phyloP scores from a whole-genome alignment of 1,284 basidiomycete species.

The Moesziomyces sp. region DNA sequence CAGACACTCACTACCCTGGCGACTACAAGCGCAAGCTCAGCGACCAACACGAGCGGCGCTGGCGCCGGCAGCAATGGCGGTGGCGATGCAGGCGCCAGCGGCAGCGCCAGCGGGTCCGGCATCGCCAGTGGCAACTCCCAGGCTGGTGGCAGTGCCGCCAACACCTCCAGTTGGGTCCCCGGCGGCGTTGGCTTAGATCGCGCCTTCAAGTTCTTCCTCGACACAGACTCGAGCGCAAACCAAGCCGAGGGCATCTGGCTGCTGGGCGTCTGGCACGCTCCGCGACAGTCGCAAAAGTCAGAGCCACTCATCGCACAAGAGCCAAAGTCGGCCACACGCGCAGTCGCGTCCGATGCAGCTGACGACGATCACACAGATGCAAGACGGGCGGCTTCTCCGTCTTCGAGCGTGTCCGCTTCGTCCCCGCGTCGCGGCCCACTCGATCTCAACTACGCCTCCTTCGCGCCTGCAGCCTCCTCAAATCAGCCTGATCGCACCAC shows the following conservation, averaged over 20 bases:
- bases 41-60: conserved; percentile 3
- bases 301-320: not conserved
- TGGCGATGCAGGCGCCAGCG: not conserved
- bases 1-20: no score
- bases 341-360: conserved; percentile 6
- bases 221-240: conserved; percentile 26
- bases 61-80: conserved; percentile 3
- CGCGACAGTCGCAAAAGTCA: conserved; percentile 13
- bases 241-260: conserved; percentile 59
- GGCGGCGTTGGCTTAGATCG: conserved; percentile 51
- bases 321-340: not conserved
- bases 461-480: conserved; percentile 14
- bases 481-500: conserved; percentile 12
- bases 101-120: conserved; percentile 1
- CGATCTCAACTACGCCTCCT: conserved; percentile 20
- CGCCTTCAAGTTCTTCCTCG: conserved; percentile 60
- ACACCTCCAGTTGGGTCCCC: conserved; percentile 25
- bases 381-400: conserved; percentile 18
- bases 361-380: conserved; percentile 3
- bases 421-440: conserved; percentile 18
- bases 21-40: not conserved
- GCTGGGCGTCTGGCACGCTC: conserved; percentile 59
- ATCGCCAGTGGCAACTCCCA: not conserved
- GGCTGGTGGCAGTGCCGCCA: conserved; percentile 2
- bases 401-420: conserved; percentile 14